Evolutionary conservation across 2,329 filamentous ascomycete species (phyloP).

Genomic region (Arthroderma sp.): DNA sequence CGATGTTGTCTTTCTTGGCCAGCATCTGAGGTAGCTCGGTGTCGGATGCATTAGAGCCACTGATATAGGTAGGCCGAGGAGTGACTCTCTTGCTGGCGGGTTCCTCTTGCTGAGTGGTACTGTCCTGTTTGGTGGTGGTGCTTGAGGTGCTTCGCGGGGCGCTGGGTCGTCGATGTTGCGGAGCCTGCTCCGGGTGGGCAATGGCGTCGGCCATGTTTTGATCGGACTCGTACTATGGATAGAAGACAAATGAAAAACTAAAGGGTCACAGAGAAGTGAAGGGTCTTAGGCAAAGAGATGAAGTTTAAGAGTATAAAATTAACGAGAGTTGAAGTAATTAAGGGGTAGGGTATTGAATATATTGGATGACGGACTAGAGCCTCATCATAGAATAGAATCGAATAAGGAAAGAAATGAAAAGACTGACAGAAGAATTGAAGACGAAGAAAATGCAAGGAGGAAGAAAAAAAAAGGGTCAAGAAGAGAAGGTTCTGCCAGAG

Average conservation of each 20-base stretch:
- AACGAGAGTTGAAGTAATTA: neutral
- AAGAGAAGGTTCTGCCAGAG: neutral
- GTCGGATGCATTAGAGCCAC: slow-evolving; percentile 5
- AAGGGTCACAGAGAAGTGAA: neutral
- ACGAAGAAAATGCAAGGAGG: neutral
- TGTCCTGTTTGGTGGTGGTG: neutral
- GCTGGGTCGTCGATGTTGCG: neutral
- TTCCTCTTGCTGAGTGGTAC: neutral
- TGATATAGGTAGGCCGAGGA: slow-evolving; percentile 10
- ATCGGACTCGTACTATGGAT: neutral
- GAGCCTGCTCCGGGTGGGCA: slow-evolving; percentile 1
- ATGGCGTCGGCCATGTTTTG: slow-evolving; percentile 5
- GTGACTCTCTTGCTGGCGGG: slow-evolving; percentile 1
- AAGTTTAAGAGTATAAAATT: neutral
- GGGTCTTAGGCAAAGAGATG: neutral
- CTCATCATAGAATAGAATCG: neutral
- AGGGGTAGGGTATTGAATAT: neutral
- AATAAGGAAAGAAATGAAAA: neutral
- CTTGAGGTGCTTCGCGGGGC: neutral
- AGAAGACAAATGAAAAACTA: no score
- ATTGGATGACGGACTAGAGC: neutral
- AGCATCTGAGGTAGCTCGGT: slow-evolving; percentile 9
- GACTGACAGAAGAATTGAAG: neutral
- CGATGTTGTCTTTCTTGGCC: slow-evolving; percentile 21
- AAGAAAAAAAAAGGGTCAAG: neutral